Conservation (phyloP, 2,329 filamentous ascomycete genomes). For the Phyllosticta citrichinensis region DNA sequence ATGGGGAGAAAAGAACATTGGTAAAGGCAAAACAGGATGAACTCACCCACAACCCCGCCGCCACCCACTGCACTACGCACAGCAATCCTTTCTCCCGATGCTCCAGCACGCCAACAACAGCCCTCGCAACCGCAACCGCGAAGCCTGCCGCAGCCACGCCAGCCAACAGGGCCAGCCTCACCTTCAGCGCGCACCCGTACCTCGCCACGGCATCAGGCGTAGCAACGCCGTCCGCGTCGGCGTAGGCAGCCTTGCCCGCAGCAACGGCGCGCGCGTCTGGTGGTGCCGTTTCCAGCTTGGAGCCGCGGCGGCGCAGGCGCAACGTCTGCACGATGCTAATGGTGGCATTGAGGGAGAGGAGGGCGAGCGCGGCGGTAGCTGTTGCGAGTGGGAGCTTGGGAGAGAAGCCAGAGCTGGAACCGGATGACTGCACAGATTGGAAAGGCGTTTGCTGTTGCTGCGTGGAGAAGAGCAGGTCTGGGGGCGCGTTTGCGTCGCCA, state of each 20-base stretch:
- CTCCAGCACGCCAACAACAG: background rate
- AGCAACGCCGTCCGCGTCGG: slow-evolving; percentile 4
- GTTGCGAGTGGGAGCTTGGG: background rate
- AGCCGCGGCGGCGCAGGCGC: slow-evolving; percentile 1
- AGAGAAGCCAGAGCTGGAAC: background rate
- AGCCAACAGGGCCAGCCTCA: background rate
- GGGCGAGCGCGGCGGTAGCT: background rate
- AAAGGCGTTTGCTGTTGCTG: background rate
- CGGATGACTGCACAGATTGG: background rate
- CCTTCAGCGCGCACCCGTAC: background rate
- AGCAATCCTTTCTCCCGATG: background rate
- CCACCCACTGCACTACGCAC: background rate
- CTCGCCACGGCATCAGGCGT: background rate
- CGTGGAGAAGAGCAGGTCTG: background rate
- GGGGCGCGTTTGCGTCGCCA: background rate
- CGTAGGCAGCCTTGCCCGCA: background rate
- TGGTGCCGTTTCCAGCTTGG: background rate
- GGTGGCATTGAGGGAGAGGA: slow-evolving; percentile 1
- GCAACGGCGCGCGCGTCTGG: background rate
- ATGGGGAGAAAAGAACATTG: background rate
- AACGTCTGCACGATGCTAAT: slow-evolving; percentile 2
- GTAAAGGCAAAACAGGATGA: background rate
- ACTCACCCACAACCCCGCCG: background rate
- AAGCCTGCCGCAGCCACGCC: background rate
- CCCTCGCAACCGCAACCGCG: background rate